These are phyloP conservation scores for Candida smagusa DNA, from an alignment of 1,139 yeast species.

Conservation along the genomic window DNA sequence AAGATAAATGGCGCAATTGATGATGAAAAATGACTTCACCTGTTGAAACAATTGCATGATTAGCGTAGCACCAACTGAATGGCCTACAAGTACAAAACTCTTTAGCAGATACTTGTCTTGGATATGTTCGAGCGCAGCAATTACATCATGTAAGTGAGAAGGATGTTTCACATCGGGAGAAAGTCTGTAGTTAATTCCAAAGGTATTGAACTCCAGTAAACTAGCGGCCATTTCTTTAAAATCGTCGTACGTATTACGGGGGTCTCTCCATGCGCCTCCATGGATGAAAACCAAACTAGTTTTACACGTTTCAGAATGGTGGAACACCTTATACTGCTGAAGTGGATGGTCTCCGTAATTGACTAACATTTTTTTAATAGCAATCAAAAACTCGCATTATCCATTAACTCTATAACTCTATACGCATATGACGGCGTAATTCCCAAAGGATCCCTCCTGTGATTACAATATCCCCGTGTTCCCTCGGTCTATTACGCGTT, in stretches of 20 bases:
- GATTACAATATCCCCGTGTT: no score
- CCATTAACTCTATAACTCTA: no score
- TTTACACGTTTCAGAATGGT: constrained; percentile 8
- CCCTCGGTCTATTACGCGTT: no score
- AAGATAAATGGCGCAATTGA: constrained; percentile 19
- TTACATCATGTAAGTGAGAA: constrained; percentile 55
- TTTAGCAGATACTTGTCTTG: constrained; percentile 12
- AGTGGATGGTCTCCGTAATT: constrained; percentile 19
- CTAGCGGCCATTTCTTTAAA: constrained; percentile 35
- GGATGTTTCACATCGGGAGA: constrained; percentile 68
- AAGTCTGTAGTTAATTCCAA: constrained; percentile 65
- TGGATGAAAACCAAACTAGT: constrained; percentile 51
- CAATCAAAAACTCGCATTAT: constrained; percentile 1
- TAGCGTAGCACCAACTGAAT: constrained; percentile 80
- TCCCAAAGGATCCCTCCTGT: no score
- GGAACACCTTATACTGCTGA: constrained; percentile 16
- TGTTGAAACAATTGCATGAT: constrained; percentile 52
- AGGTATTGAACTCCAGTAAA: constrained; percentile 17
- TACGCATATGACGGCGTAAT: no score
- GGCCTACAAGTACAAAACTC: constrained; percentile 54
- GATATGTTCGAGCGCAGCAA: constrained; percentile 39
- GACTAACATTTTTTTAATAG: background rate
- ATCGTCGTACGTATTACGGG: constrained; percentile 56
- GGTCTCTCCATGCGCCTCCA: constrained; percentile 91
- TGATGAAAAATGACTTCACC: constrained; percentile 2